A percentile compares a stretch with the other conserved stretches of the same genome.
phyloP scores from a whole-genome alignment of 257 asterid species.

The Nicotiana sylvestris region DNA sequence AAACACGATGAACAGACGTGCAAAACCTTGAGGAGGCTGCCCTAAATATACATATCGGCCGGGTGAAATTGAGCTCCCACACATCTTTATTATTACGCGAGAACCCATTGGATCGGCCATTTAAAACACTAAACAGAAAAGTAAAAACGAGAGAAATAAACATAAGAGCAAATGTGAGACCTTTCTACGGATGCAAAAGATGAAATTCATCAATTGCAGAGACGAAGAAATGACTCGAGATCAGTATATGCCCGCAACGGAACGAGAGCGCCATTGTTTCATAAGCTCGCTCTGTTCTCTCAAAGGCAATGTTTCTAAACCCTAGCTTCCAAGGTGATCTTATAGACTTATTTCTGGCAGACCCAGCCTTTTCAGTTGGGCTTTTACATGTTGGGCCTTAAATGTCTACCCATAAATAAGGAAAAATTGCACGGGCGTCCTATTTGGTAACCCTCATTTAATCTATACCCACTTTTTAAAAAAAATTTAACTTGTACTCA shows the following conservation, averaged over 20 bases:
- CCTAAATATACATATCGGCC: slow-evolving; percentile 34
- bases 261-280: slow-evolving; percentile 42
- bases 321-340: slow-evolving; percentile 19
- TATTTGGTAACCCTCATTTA: too few relatives aligned
- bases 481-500: too few relatives aligned
- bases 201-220: background rate
- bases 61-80: slow-evolving; percentile 59
- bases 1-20: slow-evolving; percentile 27
- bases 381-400: background rate
- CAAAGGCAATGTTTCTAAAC: slow-evolving; percentile 39
- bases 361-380: background rate
- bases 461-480: too few relatives aligned
- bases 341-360: background rate
- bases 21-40: slow-evolving; percentile 28
- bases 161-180: slow-evolving; percentile 18
- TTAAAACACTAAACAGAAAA: background rate
- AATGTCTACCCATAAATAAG: background rate
- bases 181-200: slow-evolving; percentile 14
- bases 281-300: slow-evolving; percentile 44
- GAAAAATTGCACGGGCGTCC: too few relatives aligned
- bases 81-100: slow-evolving; percentile 18
- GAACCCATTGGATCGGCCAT: slow-evolving; percentile 81
- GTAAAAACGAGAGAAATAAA: background rate
- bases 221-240: background rate
- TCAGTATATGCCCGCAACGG: slow-evolving; percentile 76